These are phyloP conservation scores for Tieghemostelium lacteum DNA, from an alignment of 78 protist species.

Conservation along the genomic window DNA sequence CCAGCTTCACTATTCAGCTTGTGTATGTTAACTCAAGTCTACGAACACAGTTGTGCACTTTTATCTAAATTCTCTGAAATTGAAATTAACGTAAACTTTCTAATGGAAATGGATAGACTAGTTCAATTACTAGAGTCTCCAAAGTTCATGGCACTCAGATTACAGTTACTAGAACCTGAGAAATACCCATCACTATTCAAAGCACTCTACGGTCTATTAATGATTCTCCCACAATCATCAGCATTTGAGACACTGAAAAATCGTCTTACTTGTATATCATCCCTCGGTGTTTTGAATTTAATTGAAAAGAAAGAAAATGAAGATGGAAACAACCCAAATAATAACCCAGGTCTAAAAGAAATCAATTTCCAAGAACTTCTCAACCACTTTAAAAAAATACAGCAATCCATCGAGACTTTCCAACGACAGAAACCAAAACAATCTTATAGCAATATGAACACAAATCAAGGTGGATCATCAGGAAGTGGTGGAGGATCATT, in stretches of 20 bases:
- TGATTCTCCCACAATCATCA: conserved; percentile 97
- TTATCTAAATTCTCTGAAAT: conserved; percentile 77
- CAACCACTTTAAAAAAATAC: conserved; percentile 65
- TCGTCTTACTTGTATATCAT: conserved; percentile 77
- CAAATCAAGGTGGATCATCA: too few relatives aligned
- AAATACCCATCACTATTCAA: conserved; percentile 89
- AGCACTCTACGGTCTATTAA: conserved; percentile 94
- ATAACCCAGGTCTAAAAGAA: conserved; percentile 59
- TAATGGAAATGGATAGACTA: conserved; percentile 95
- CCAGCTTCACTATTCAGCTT: conserved; percentile 75
- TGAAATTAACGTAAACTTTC: conserved; percentile 89
- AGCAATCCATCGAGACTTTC: conserved; percentile 31
- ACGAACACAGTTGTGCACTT: conserved; percentile 60
- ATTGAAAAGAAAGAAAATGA: conserved; percentile 61
- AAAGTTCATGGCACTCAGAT: conserved; percentile 86
- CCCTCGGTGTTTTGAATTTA: conserved; percentile 74
- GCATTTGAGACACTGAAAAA: conserved; percentile 87
- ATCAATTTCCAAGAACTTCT: conserved; percentile 56
- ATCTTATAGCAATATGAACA: too few relatives aligned
- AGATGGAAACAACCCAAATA: conserved; percentile 61
- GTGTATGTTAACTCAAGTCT: conserved; percentile 78
- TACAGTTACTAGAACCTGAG: conserved; percentile 81
- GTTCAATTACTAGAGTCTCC: conserved; percentile 97
- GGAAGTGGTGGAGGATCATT: too few relatives aligned
- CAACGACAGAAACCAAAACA: conserved; percentile 14